These are phyloP conservation scores for Aspergillus brasiliensis DNA, from an alignment of 2,329 filamentous ascomycete species.

Conservation along the genomic window DNA sequence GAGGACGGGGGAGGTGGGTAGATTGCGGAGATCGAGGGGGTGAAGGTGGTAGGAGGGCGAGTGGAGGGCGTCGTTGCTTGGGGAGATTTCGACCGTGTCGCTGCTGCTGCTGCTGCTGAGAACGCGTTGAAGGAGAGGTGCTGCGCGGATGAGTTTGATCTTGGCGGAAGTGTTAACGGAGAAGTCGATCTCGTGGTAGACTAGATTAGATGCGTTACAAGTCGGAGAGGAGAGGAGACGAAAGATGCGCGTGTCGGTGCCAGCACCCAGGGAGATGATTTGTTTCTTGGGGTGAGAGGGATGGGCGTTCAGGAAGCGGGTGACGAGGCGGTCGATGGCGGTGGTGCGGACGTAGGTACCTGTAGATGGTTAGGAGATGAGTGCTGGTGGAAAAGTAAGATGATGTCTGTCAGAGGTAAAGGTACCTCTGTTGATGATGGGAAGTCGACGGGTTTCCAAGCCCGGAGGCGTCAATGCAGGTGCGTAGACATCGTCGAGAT, in stretches of 20 bases:
- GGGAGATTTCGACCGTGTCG: constrained; percentile 36
- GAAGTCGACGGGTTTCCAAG: constrained; percentile 65
- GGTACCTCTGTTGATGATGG: constrained; percentile 89
- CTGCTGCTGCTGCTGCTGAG: constrained; percentile 32
- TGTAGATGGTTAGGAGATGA: constrained; percentile 36
- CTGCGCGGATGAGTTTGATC: constrained; percentile 48
- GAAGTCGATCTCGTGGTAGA: constrained; percentile 95
- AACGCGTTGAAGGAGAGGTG: constrained; percentile 33
- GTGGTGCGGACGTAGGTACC: constrained; percentile 91
- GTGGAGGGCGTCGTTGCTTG: constrained; percentile 46
- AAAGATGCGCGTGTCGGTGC: constrained; percentile 88
- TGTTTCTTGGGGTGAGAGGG: constrained; percentile 53
- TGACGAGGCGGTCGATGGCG: constrained; percentile 77
- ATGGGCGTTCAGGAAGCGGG: constrained; percentile 63
- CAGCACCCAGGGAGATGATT: constrained; percentile 89
- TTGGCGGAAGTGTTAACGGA: constrained; percentile 71
- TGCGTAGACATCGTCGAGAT: constrained; percentile 81
- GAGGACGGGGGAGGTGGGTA: constrained; percentile 38
- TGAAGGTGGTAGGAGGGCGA: constrained; percentile 58
- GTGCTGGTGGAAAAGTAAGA: neutral
- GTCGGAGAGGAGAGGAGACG: constrained; percentile 61
- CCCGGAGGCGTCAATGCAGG: constrained; percentile 62
- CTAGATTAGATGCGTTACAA: constrained; percentile 49
- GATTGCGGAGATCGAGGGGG: constrained; percentile 68
- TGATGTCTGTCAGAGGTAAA: no score